phyloP scores from a whole-genome alignment of 176 grass and related monocot genomes.

The Aegilops bicornis region DNA sequence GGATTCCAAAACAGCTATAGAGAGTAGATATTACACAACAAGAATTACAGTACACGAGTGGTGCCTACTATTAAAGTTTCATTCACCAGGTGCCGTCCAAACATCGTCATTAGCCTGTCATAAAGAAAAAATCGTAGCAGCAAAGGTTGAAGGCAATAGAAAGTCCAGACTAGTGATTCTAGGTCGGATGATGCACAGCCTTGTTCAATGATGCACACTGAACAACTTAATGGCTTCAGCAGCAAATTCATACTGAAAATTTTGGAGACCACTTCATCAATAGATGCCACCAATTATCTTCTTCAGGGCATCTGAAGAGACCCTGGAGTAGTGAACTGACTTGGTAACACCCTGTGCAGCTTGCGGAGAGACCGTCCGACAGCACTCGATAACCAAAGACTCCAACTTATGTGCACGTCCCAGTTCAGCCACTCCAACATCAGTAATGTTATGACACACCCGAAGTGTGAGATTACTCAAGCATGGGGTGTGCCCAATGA shows the following conservation, averaged over 20 bases:
- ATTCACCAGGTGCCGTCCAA: background rate
- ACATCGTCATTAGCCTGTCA: background rate
- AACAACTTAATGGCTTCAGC: background rate
- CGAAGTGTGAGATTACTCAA: background rate
- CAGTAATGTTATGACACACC: background rate
- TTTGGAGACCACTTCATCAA: background rate
- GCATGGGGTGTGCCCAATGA: background rate
- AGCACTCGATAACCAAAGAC: background rate
- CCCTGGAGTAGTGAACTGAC: background rate
- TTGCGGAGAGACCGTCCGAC: background rate
- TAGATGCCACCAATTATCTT: background rate
- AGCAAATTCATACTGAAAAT: background rate
- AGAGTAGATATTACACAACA: background rate
- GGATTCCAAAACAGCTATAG: background rate
- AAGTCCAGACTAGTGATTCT: background rate
- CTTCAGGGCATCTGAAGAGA: background rate
- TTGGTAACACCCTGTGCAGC: background rate
- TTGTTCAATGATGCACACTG: background rate
- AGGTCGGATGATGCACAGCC: background rate
- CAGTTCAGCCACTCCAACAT: background rate
- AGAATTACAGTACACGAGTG: background rate
- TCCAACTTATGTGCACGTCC: background rate
- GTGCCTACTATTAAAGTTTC: too few species aligned
- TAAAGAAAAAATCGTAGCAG: background rate
- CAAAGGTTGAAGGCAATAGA: background rate